Base-by-base conservation (phyloP, 1,284 basidiomycete species). In the Volvariella surrecta region DNA sequence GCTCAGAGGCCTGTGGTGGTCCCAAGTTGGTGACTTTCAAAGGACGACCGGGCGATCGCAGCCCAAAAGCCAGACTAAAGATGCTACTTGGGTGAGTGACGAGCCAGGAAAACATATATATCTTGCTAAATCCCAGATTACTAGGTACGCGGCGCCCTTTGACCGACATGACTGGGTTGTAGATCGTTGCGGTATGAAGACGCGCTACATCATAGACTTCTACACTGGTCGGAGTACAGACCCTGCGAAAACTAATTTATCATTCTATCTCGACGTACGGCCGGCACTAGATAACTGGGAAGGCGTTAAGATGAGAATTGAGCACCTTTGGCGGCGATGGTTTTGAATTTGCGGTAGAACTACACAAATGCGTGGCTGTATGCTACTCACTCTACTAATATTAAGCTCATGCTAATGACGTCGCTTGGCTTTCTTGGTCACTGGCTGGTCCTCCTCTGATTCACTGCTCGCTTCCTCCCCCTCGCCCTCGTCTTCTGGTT, bases 101-200 rank as follows among this genome's bases (percentile, higher is more conserved):
- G 6, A 28, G 11, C 6, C 24, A 11, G 6, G 24, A n/a, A n/a
- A n/a, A n/a, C 24, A 28, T 28, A 6, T 28, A 28, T 11, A 6
- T 28, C 24, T 28, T 28, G 6, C 24, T 6, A 28, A 11, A 11
- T 28, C 24, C 6, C 11, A 6, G 6, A 28, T 41, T 7, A 15
- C 32, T 54, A 92, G 94, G 2, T 99, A 98, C 62, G 76, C 89
- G 32, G 73, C 88, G 9, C 95, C 95, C 0, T 99, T 99, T 60
- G 96, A 99, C 62, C 74, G 96, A 45, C 95, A 99, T 52, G 95
- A 99, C 62, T 99, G 95, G 96, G 66, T 91, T 35, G 81, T 99
- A 35, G 92, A 97, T 61, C 81, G 96, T 21, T 93, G 90, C 56
- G 93, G 93, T 2, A 78, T 76, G 2, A 81, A 80, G 44, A 73